These are phyloP conservation scores for Lentinula aciculospora DNA, from an alignment of 768 basidiomycete species.

Conservation along the genomic window DNA sequence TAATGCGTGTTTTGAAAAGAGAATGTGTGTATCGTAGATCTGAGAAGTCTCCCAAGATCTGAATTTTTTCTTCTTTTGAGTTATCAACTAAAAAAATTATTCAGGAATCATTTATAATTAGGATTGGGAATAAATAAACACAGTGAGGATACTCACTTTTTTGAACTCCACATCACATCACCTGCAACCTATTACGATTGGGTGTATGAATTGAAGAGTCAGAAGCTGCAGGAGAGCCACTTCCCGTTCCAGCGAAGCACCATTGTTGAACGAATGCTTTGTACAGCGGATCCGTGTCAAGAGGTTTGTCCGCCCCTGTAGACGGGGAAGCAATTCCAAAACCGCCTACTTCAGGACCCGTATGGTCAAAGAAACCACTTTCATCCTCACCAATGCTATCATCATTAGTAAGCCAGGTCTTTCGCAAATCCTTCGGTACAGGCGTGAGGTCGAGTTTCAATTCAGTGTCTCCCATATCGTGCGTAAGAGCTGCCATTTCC, in stretches of 20 bases:
- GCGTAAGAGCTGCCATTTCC: background rate
- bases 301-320: background rate
- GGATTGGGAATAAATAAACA: too few species aligned
- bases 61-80: background rate
- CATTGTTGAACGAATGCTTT: conserved; percentile 4
- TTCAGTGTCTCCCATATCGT: background rate
- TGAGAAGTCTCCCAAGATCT: background rate
- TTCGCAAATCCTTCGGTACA: background rate
- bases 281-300: background rate
- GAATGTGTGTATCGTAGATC: background rate
- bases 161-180: background rate
- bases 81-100: background rate
- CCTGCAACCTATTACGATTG: background rate
- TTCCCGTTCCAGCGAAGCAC: conserved; percentile 4
- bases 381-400: background rate
- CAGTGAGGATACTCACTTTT: background rate
- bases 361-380: background rate
- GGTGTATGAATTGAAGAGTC: background rate
- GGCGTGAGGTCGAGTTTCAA: background rate
- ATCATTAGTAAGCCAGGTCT: background rate
- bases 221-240: background rate
- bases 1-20: background rate
- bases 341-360: background rate
- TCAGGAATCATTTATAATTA: too few species aligned
- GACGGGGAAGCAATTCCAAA: background rate